Percentiles rank a stretch among this genome's conserved stretches.
Conservation (phyloP, 2,329 filamentous ascomycete genomes). For the Venturia aucupariae region DNA sequence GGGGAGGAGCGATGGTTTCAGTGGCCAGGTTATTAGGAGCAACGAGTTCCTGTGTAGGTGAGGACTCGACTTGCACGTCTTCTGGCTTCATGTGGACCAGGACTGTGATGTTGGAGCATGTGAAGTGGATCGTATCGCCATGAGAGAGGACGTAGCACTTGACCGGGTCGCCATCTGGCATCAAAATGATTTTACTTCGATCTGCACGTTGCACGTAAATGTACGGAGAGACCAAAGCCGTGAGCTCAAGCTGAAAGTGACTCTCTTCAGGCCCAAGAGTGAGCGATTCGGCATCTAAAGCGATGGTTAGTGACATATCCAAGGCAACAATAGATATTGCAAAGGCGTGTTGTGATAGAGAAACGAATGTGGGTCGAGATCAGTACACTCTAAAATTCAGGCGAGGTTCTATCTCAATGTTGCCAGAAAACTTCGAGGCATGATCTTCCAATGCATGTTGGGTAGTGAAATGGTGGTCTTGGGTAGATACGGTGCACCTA, state of each 20-base stretch:
- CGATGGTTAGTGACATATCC: not conserved
- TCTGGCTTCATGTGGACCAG: not conserved
- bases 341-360: not conserved
- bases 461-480: not conserved
- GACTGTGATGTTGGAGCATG: not conserved
- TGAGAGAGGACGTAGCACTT: not conserved
- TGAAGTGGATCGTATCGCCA: not conserved
- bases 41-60: not conserved
- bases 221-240: not conserved
- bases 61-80: not conserved
- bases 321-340: not conserved
- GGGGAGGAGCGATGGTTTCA: too few species aligned
- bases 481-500: not conserved
- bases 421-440: not conserved
- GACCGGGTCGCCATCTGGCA: not conserved
- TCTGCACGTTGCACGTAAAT: not conserved
- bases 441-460: not conserved
- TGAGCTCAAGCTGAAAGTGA: not conserved
- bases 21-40: too few species aligned
- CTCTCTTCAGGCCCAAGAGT: not conserved
- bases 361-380: not conserved
- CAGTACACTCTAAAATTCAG: not conserved
- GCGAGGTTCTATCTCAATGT: not conserved
- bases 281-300: not conserved
- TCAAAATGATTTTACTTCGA: not conserved